A percentile compares a stretch with the other conserved stretches of the same genome.
Evolutionary conservation across 179 eudicot genomes (phyloP).

Genomic region (Vitellaria paradoxa): DNA sequence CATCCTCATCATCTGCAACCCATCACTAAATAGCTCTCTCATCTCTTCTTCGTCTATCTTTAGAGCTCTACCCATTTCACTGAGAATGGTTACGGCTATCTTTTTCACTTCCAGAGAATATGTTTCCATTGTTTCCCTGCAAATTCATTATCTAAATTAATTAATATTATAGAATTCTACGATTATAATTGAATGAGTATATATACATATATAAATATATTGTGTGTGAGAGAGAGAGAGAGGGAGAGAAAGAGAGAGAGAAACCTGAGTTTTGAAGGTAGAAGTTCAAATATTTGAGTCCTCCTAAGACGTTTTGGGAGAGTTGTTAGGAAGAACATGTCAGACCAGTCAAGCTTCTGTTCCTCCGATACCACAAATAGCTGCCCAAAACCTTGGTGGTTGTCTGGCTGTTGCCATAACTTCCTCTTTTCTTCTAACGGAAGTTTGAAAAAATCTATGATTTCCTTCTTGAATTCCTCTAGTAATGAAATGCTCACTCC

Average conservation of each 20-base stretch:
- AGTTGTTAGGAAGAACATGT: conserved; percentile 36
- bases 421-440: conserved; percentile 50
- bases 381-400: conserved; percentile 71
- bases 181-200: too few species aligned
- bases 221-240: too few species aligned
- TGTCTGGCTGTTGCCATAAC: conserved; percentile 40
- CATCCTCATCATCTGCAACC: conserved; percentile 61
- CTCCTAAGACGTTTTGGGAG: conserved; percentile 27
- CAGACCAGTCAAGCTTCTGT: conserved; percentile 47
- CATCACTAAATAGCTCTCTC: conserved; percentile 41
- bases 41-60: conserved; percentile 40
- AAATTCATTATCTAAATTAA: too few species aligned
- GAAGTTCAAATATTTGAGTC: conserved; percentile 21
- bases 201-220: too few species aligned
- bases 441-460: conserved; percentile 37
- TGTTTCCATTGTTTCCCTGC: conserved; percentile 11
- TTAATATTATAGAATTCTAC: too few species aligned
- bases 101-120: conserved; percentile 4
- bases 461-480: conserved; percentile 44
- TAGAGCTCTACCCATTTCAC: conserved; percentile 6
- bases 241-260: too few species aligned
- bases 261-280: conserved; percentile 32
- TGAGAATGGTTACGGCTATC: conserved; percentile 8
- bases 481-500: conserved; percentile 36
- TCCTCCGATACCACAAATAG: conserved; percentile 44